Evolutionary conservation across 768 basidiomycete genomes (phyloP).

Genomic region (Nidula microcarpa): DNA sequence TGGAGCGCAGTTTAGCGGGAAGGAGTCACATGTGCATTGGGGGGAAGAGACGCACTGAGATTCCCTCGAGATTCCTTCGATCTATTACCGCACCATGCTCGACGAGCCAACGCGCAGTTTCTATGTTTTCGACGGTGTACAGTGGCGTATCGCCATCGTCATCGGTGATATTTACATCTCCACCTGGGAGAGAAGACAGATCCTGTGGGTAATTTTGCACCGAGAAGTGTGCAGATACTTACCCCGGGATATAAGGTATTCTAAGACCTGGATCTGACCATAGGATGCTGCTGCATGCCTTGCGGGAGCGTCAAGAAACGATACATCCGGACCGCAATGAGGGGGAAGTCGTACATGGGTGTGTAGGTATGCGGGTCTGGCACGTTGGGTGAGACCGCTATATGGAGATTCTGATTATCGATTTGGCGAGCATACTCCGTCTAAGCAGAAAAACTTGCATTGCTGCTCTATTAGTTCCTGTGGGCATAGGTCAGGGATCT

Average conservation of each 20-base stretch:
- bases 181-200: conserved; percentile 43
- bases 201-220: conserved; percentile 6
- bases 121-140: conserved; percentile 81
- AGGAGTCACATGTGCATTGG: not conserved
- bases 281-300: conserved; percentile 97
- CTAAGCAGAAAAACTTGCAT: conserved; percentile 35
- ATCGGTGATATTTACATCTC: conserved; percentile 84
- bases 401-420: conserved; percentile 27
- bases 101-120: conserved; percentile 76
- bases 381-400: conserved; percentile 65
- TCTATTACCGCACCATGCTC: conserved; percentile 69
- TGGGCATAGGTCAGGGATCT: conserved; percentile 4
- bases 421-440: conserved; percentile 16
- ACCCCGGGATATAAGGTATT: conserved; percentile 75
- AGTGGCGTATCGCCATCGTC: conserved; percentile 89
- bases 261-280: conserved; percentile 70
- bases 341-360: conserved; percentile 54
- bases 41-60: conserved; percentile 55
- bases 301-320: conserved; percentile 10
- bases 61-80: conserved; percentile 64
- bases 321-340: conserved; percentile 8
- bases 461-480: conserved; percentile 61
- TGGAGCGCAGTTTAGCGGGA: not conserved
- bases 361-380: conserved; percentile 78
- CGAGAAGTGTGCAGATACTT: conserved; percentile 15